Conservation (phyloP, 208 protist genomes). For the Leishmania amazonensis region DNA sequence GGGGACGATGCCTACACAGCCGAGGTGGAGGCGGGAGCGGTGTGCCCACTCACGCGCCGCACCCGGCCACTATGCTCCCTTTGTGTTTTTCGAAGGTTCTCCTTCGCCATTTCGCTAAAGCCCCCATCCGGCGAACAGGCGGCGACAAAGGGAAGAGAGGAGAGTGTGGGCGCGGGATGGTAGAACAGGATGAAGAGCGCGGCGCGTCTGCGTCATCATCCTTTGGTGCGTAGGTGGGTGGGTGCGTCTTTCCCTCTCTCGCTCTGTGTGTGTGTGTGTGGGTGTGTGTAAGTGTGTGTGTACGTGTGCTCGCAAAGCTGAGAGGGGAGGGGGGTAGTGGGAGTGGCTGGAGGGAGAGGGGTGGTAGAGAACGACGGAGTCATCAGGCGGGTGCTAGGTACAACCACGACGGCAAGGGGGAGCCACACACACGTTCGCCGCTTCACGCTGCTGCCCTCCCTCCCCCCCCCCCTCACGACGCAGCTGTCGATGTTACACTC, state of each 20-base stretch:
- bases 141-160: too few species aligned
- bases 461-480: not conserved
- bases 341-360: not conserved
- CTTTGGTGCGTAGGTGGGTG: not conserved
- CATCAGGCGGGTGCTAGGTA: not conserved
- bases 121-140: too few species aligned
- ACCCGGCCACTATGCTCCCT: too few species aligned
- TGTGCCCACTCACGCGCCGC: not conserved
- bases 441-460: not conserved
- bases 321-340: not conserved
- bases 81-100: too few species aligned
- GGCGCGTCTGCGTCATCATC: too few species aligned
- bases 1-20: not conserved
- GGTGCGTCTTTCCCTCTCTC: too few species aligned
- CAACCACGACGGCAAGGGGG: not conserved
- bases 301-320: not conserved
- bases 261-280: too few species aligned
- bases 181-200: too few species aligned
- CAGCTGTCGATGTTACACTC: not conserved
- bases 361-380: not conserved
- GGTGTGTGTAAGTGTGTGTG: too few species aligned
- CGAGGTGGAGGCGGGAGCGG: too few species aligned
- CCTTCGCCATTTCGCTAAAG: too few species aligned
- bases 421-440: not conserved
- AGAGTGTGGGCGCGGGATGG: too few species aligned